A percentile compares a stretch with the other conserved stretches of the same genome.
Conservation (phyloP, 352 stramenopile species). For the Pythium angustatum region DNA sequence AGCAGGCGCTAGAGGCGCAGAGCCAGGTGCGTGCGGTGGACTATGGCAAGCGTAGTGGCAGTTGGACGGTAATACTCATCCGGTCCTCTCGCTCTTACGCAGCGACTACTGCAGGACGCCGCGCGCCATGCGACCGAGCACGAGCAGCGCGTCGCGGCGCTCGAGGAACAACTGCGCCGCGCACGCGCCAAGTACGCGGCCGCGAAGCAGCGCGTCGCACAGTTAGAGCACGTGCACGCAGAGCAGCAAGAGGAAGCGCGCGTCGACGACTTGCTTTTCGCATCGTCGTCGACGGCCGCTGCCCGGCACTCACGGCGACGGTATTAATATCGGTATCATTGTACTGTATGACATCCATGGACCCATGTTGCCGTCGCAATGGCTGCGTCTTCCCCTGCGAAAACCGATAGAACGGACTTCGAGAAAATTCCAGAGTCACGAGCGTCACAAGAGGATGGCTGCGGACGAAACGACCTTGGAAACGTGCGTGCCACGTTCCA, state of each 20-base stretch:
- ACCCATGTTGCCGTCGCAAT: no score
- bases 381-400: no score
- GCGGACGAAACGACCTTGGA: neutral
- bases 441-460: constrained; percentile 2
- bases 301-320: no score
- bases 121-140: neutral
- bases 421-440: constrained; percentile 27
- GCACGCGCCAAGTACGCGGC: constrained; percentile 10
- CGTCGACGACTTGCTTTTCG: constrained; percentile 23
- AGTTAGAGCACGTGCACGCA: constrained; percentile 3
- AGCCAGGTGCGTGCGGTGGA: constrained; percentile 20
- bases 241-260: constrained; percentile 28
- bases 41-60: no score
- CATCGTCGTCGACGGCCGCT: neutral
- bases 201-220: constrained; percentile 6
- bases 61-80: no score
- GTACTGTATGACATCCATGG: no score
- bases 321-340: no score
- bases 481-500: no score
- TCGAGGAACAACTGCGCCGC: constrained; percentile 2
- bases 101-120: constrained; percentile 1
- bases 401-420: constrained; percentile 25
- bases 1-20: constrained; percentile 13
- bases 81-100: no score
- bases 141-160: constrained; percentile 3